Base-by-base conservation (phyloP, 1,139 yeast species). In the Pichia sp. region DNA sequence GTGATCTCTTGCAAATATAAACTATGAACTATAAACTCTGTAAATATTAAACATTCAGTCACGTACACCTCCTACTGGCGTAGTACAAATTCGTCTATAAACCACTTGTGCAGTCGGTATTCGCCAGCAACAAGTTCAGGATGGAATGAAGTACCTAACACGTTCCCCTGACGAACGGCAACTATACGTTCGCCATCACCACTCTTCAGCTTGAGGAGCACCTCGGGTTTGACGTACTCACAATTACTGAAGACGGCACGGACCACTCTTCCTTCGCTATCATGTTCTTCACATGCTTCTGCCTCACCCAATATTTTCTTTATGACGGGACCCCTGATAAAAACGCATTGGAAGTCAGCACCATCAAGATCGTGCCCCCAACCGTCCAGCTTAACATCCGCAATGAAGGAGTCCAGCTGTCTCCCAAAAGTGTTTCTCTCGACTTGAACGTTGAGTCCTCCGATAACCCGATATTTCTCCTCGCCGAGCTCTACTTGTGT, bases 311-410 rank as follows among this genome's bases (percentile, higher is more conserved):
- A 9, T 8, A 72, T 52, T 24, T 57, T 53, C 19, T 71, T 66
- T 8, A 83, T 77, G 2, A 80, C 79, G 0, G 94, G 94, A 0
- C 94, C 94, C 32, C 94, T 63, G 30, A 84, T 84, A 53, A 84
- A 84, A 1, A 78, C 72, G 3, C 86, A 69, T 4, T 72, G 74
- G 49, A 78, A 81, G 3, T 30, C 29, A 18, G 58, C 58, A 25
- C 24, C 22, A 7, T 32, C n/a, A 11, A 38, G 14, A 42, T 74
- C 74, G 2, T 59, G 52, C 12, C 68, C 58, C 55, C 72, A 67
- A 11, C 20, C 8, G 46, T 74, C 75, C 38, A 82, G 60, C n/a
- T 21, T 17, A 12, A 19, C 29, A 1, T 52, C 48, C 30, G 66
- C 56, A 15, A 66, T 67, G 48, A 84, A 84, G 17, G 86, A 77